Conservation (phyloP, 306 rosid genomes). For the Gastrolobium villosum region DNA sequence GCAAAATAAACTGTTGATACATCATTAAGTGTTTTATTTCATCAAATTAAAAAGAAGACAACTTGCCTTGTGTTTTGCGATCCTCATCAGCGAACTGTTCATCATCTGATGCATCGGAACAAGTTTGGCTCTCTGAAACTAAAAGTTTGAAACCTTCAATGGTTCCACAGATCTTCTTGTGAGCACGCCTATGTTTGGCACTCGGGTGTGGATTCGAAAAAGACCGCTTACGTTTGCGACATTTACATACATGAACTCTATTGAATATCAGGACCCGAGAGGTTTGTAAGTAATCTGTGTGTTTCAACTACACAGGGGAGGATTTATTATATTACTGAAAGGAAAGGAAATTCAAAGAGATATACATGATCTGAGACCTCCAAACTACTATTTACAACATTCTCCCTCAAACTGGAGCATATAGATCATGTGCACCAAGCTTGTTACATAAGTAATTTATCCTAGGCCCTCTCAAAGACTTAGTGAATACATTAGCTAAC, state of each 20-base stretch:
- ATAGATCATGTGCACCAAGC: too few species aligned
- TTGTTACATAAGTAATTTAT: too few species aligned
- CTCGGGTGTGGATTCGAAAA: conserved; percentile 82
- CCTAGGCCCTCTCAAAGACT: too few species aligned
- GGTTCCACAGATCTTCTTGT: conserved; percentile 79
- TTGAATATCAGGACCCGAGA: too few species aligned
- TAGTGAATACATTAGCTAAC: too few species aligned
- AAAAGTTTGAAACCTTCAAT: conserved; percentile 62
- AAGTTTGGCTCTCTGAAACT: conserved; percentile 52
- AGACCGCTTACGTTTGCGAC: conserved; percentile 71
- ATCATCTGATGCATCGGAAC: conserved; percentile 62
- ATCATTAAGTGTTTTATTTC: conserved; percentile 12
- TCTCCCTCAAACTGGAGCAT: too few species aligned
- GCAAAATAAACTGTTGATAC: not conserved
- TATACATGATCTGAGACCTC: too few species aligned
- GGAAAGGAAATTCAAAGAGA: too few species aligned
- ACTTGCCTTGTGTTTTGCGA: conserved; percentile 56
- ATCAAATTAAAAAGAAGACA: not conserved
- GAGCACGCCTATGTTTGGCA: conserved; percentile 73
- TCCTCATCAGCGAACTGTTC: conserved; percentile 62
- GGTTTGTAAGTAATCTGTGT: too few species aligned
- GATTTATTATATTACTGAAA: too few species aligned
- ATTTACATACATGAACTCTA: conserved; percentile 58
- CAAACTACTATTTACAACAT: too few species aligned
- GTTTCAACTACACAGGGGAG: too few species aligned